A percentile compares a stretch with the other conserved stretches of the same genome.
phyloP scores from a whole-genome alignment of 1,139 yeast species.

The Candida tetrigidarum region DNA sequence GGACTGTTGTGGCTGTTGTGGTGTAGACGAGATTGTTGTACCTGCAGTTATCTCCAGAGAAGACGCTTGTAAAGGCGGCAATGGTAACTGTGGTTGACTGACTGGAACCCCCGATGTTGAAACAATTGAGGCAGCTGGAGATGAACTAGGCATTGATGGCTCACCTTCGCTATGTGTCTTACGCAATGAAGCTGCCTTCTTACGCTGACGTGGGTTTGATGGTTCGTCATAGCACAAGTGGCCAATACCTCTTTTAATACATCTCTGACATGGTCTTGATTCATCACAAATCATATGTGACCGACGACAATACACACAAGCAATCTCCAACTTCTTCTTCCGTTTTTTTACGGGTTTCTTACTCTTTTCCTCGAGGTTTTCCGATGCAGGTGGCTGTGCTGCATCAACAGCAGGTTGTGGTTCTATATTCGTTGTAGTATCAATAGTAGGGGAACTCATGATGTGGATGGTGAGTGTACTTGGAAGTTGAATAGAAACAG shows the following conservation, averaged over 20 bases:
- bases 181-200: slow-evolving; percentile 39
- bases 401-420: not conserved
- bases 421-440: not conserved
- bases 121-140: slow-evolving; percentile 11
- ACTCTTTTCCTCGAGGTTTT: slow-evolving; percentile 1
- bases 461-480: not conserved
- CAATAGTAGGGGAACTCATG: not conserved
- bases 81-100: slow-evolving; percentile 12
- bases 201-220: slow-evolving; percentile 45
- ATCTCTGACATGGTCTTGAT: slow-evolving; percentile 83
- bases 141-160: slow-evolving; percentile 9
- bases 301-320: slow-evolving; percentile 91
- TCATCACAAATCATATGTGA: slow-evolving; percentile 96
- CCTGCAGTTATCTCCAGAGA: slow-evolving; percentile 8
- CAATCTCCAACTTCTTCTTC: slow-evolving; percentile 64
- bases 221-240: slow-evolving; percentile 89
- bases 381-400: not conserved
- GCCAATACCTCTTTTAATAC: slow-evolving; percentile 86
- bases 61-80: slow-evolving; percentile 14
- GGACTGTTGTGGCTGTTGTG: slow-evolving; percentile 12
- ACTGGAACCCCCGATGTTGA: not conserved
- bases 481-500: no score
- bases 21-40: slow-evolving; percentile 1
- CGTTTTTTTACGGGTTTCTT: slow-evolving; percentile 11
- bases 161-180: slow-evolving; percentile 18